Base-by-base conservation (phyloP, 192 early-diverging fungal species). In the Podila epigama region DNA sequence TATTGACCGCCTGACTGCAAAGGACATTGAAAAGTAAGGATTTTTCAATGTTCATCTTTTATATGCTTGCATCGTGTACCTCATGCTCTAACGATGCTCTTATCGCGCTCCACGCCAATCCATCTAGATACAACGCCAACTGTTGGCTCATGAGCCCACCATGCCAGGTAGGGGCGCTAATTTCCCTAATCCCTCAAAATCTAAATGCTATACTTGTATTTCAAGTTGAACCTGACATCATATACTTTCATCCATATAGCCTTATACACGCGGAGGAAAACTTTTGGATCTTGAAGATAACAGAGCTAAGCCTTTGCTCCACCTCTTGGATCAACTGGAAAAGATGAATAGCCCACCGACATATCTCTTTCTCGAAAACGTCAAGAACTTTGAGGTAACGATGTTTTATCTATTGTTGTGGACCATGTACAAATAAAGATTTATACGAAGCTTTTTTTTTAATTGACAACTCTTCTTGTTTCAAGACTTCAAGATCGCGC, bases 101-200 rank as follows among this genome's bases (percentile, higher is more conserved):
- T 28, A 27, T 34, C 39, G 22, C 5, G 5, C 4, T 10, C n/a
- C 8, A 10, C 25, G 12, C n/a, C n/a, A n/a, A n/a, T n/a, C n/a
- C n/a, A n/a, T n/a, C n/a, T 68, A 87, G 80, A 79, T 85, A 90
- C 65, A 66, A 87, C 11, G 92, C 92, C 1, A 86, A 92, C 69
- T 90, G 90, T 53, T 97, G 96, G 96, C 82, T 98, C 10, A 83
- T 96, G 53, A 93, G 92, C 60, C 96, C 96, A 29, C 96, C 96
- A 0, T 98, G 96, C 62, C 96, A 98, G 80, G 87, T 89, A 75
- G 48, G 10, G 7, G 10, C n/a, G 44, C 8, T 51, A 3, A 16
- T n/a, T n/a, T n/a, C n/a, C n/a, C n/a, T n/a, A n/a, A n/a, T n/a
- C n/a, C n/a, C n/a, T n/a, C n/a, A n/a, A n/a, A n/a, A n/a, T n/a